Percentiles rank a stretch among this genome's conserved stretches.
These are phyloP conservation scores for Candida broadrunensis DNA, from an alignment of 805 yeast species.

Conservation along the genomic window DNA sequence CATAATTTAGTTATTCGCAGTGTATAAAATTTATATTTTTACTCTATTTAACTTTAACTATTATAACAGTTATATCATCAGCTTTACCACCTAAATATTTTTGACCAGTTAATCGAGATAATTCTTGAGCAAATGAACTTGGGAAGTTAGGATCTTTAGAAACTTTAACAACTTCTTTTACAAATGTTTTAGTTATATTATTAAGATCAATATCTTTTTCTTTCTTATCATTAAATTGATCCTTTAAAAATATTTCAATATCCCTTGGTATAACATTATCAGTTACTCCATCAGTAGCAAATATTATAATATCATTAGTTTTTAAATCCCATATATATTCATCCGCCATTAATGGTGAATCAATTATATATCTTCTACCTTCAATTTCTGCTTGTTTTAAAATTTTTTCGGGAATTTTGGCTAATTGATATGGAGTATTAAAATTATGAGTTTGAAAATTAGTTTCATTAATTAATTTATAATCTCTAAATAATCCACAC, in stretches of 20 bases:
- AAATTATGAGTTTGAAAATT: constrained; percentile 80
- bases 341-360: constrained; percentile 68
- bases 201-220: constrained; percentile 34
- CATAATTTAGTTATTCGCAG: not conserved
- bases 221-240: constrained; percentile 36
- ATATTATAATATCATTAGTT: constrained; percentile 71
- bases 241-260: constrained; percentile 64
- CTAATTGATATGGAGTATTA: constrained; percentile 89
- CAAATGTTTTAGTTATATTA: constrained; percentile 53
- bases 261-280: constrained; percentile 79
- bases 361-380: constrained; percentile 65
- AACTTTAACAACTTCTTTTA: constrained; percentile 60
- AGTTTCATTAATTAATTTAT: constrained; percentile 61
- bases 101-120: constrained; percentile 63
- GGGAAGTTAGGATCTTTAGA: constrained; percentile 74
- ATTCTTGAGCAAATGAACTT: constrained; percentile 82
- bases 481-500: constrained; percentile 78
- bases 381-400: constrained; percentile 49
- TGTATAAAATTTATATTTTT: no score
- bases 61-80: constrained; percentile 86
- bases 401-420: constrained; percentile 72
- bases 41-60: constrained; percentile 52
- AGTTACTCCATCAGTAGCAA: constrained; percentile 92
- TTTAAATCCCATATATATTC: constrained; percentile 61
- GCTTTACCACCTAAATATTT: constrained; percentile 88